phyloP scores from a whole-genome alignment of 768 basidiomycete species.

The Mycena rebaudengoi region DNA sequence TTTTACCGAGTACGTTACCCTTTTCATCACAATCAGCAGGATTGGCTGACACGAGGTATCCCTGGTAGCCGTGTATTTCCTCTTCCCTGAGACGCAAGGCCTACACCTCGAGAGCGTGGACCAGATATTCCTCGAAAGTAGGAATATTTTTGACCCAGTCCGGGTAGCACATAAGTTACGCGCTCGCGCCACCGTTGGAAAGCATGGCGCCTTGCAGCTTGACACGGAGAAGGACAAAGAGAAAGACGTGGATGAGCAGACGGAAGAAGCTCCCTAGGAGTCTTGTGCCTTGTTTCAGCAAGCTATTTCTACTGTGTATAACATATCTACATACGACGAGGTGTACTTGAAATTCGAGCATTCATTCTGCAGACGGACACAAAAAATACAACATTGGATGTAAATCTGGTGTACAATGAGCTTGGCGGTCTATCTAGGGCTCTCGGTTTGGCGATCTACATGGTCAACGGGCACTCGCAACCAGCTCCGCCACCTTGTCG shows the following conservation, averaged over 20 bases:
- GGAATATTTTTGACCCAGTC: constrained; percentile 22
- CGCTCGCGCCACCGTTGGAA: not conserved
- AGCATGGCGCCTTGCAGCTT: constrained; percentile 4
- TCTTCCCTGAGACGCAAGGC: constrained; percentile 29
- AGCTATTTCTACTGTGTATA: too few relatives aligned
- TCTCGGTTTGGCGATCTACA: too few relatives aligned
- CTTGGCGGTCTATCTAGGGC: too few relatives aligned
- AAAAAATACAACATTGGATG: too few relatives aligned
- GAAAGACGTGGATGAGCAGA: constrained; percentile 1
- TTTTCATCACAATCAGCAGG: not conserved
- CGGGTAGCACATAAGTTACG: constrained; percentile 21
- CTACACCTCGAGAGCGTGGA: constrained; percentile 28
- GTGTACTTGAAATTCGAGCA: too few relatives aligned
- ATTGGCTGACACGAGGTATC: not conserved
- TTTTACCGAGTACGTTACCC: constrained; percentile 20
- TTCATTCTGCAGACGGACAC: too few relatives aligned
- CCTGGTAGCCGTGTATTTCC: constrained; percentile 18
- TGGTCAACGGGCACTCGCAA: not conserved
- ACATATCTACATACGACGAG: too few relatives aligned
- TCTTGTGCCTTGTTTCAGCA: too few relatives aligned
- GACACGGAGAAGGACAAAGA: constrained; percentile 1
- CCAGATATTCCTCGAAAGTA: constrained; percentile 27
- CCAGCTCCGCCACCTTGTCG: not conserved
- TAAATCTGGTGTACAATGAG: too few relatives aligned
- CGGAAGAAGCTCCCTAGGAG: too few relatives aligned